Evolutionary conservation across 306 rosid genomes (phyloP), one percentile per base, ranked within the genome.

Genomic region (Medicago arabica): DNA sequence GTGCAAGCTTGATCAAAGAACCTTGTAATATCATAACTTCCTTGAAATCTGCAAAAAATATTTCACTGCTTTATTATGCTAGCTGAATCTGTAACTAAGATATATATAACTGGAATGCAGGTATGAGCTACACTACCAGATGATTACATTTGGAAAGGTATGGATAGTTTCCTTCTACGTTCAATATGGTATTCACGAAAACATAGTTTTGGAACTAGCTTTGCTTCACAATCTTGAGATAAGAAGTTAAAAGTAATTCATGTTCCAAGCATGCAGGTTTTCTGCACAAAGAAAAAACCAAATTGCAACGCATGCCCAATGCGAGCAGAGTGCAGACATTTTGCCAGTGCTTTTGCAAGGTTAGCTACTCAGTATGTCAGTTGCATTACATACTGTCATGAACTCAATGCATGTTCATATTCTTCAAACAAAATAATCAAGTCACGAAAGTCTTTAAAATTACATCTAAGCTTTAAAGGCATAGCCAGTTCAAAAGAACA

Each of bases 311-410:
- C 99, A 69, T 95, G 99, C 78, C 99, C 99, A 44, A 85, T 95
- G 99, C 87, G 97, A 84, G 99, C 96, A 80, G 99, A 95, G 62
- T 95, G 99, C 87, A 90, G 96, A 72, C 97, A 95, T 84, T 95
- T 95, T 28, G 99, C 97, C 71, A 95, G 98, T 78, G 98, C 98
- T 80, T 95, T 95, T 81, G 98, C 97, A 81, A 95, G 99, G 99
- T 95, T 78, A 62, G 87, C 59, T 49, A 75, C 53, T 81, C 65
- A 25, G 68, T 61, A 19, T 61, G 67, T 79, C 54, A 60, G 23
- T 23, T 75, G 63, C 59, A 51, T 79, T 72, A 74, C 51, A 69
- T 60, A 21, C 51, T 66, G 17, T 59, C 72, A 71, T 72, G 69
- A 72, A 63, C 67, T 69, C 54, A 9, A 15, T 73, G 43, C 40